phyloP scores from a whole-genome alignment of 2,329 filamentous ascomycete species.

The Colletotrichum gloeosporioides region DNA sequence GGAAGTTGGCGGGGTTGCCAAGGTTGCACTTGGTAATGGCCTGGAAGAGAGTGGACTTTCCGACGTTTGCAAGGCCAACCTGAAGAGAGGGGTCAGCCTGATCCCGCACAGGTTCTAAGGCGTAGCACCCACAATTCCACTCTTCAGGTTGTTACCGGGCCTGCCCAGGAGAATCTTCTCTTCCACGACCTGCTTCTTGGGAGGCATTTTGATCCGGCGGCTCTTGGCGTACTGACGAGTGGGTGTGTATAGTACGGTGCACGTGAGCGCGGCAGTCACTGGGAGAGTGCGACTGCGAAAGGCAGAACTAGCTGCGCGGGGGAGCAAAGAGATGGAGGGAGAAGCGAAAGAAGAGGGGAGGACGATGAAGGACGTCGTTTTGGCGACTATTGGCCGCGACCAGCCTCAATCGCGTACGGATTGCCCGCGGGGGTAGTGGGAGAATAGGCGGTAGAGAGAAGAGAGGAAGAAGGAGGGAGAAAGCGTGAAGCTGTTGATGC shows the following conservation, averaged over 20 bases:
- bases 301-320: conserved; percentile 72
- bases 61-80: conserved; percentile 98
- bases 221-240: conserved; percentile 66
- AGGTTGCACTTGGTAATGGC: conserved; percentile 97
- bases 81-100: conserved; percentile 45
- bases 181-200: conserved; percentile 90
- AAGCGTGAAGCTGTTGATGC: conserved; percentile 26
- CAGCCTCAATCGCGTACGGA: conserved; percentile 41
- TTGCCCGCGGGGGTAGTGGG: conserved; percentile 11
- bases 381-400: conserved; percentile 44
- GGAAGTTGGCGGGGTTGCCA: conserved; percentile 99
- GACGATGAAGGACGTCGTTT: conserved; percentile 47
- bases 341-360: conserved; percentile 57
- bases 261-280: conserved; percentile 58
- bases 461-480: conserved; percentile 27
- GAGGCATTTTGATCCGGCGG: conserved; percentile 78
- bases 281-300: conserved; percentile 43
- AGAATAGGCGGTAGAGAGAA: conserved; percentile 18
- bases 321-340: conserved; percentile 52
- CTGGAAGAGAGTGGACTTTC: conserved; percentile 99
- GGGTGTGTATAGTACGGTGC: conserved; percentile 51
- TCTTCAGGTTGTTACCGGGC: conserved; percentile 98
- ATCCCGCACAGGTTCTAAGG: conserved; percentile 41
- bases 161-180: conserved; percentile 96
- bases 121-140: conserved; percentile 81